Base-by-base conservation (phyloP, 257 asterid genomes). In the Mitragyna speciosa region DNA sequence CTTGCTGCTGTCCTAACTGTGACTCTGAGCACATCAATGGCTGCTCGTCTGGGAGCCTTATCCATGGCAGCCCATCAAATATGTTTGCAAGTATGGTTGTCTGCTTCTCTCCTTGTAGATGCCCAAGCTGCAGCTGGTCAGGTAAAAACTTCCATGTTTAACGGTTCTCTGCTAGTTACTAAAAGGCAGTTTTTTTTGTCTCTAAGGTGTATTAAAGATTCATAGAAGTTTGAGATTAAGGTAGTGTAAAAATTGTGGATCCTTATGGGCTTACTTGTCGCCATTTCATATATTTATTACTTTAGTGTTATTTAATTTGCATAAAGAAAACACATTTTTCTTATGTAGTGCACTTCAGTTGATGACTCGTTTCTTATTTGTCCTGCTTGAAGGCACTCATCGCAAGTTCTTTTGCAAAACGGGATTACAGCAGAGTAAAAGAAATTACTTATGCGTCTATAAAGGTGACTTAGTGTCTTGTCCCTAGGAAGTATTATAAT, bases 1-100 rank as follows among this genome's bases (percentile, higher is more conserved):
- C 82, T 87, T 31, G 85, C 90, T 72, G 88, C 83, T 78, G 87
- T 85, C 77, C 52, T 81, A 63, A 85, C 90, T 54, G 84, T 87
- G 61, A 85, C 88, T 31, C 86, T 87, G 78, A 83, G 87, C 85
- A 85, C 90, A 30, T 85, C 88, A 58, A 87, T 85, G 88, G 90
- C 87, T 7, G 90, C 90, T 83, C 88, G 86, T n/a, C 81, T 74
- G 28, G 90, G 90, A 75, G 81, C 90, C 33, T 65, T 87, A 78
- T 81, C 90, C 64, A 83, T 87, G 90, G 90, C 90, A 20, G 88
- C 90, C 31, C 90, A 87, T 76, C 90, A 87, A 72, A 87, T 87
- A 79, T 87, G 90, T 82, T 81, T 87, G 83, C 90, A 85, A 82
- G 90, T 87, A 2, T 87, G 90, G 88, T 74, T 85, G 76, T 83